Percentiles rank a stretch among this genome's conserved stretches.
Conservation (phyloP, 1,284 basidiomycete genomes). For the Coriolopsis trogii region DNA sequence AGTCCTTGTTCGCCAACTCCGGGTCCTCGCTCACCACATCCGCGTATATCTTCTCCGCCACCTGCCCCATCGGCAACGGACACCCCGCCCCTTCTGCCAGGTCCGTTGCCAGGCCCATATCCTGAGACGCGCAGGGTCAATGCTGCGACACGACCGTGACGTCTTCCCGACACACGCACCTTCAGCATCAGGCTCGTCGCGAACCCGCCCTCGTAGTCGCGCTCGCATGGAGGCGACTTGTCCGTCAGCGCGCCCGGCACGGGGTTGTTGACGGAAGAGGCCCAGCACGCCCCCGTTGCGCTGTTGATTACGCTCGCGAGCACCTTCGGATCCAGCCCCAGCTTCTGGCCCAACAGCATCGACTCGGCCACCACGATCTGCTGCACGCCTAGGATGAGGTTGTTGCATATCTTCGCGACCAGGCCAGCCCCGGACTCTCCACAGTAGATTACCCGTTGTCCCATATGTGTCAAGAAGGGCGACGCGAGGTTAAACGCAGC, state of each 20-base stretch:
- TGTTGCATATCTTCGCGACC: conserved; percentile 89
- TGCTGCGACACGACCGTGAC: neutral
- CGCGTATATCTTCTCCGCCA: conserved; percentile 63
- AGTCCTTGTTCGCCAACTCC: conserved; percentile 71
- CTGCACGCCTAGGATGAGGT: conserved; percentile 77
- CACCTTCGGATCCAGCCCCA: conserved; percentile 76
- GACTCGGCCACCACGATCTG: conserved; percentile 83
- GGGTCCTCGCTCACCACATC: conserved; percentile 55
- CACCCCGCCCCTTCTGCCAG: conserved; percentile 54
- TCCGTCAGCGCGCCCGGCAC: conserved; percentile 74
- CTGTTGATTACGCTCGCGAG: conserved; percentile 83
- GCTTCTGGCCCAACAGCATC: conserved; percentile 80
- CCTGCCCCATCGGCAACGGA: conserved; percentile 65
- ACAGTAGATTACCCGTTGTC: conserved; percentile 81
- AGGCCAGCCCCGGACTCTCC: conserved; percentile 86
- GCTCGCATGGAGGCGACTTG: conserved; percentile 80
- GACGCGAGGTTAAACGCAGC: conserved; percentile 61
- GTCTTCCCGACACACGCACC: conserved; percentile 44
- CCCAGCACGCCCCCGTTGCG: conserved; percentile 85
- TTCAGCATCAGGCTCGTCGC: conserved; percentile 85
- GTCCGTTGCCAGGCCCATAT: conserved; percentile 77
- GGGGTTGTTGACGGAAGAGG: conserved; percentile 86
- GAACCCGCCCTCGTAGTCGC: conserved; percentile 84
- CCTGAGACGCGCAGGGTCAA: conserved; percentile 45
- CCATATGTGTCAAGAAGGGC: conserved; percentile 76